phyloP scores from a whole-genome alignment of 441 rosid species.

The Isatis lusitanica region DNA sequence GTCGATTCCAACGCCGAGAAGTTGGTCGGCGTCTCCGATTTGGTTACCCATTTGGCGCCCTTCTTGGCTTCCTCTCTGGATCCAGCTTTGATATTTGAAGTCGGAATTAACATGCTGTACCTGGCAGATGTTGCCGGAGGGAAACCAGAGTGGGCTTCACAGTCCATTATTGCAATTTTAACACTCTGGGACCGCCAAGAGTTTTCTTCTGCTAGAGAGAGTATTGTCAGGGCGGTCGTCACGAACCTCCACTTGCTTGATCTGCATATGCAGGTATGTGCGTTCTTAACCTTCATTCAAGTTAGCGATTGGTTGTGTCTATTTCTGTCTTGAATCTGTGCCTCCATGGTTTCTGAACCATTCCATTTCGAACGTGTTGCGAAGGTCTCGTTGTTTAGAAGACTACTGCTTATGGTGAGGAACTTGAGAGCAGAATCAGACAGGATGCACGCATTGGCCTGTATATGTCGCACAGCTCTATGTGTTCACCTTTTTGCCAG shows the following conservation, averaged over 20 bases:
- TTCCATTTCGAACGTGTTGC: constrained; percentile 27
- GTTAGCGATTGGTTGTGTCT: not conserved
- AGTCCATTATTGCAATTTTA: constrained; percentile 87
- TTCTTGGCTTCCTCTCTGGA: constrained; percentile 90
- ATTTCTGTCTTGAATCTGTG: not conserved
- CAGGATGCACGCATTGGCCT: constrained; percentile 98
- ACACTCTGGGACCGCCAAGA: constrained; percentile 99
- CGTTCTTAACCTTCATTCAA: not conserved
- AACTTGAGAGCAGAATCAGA: constrained; percentile 98
- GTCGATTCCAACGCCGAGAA: constrained; percentile 84
- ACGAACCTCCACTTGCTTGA: constrained; percentile 93
- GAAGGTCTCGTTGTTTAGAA: constrained; percentile 94
- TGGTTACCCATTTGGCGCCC: constrained; percentile 88
- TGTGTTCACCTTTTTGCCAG: constrained; percentile 98
- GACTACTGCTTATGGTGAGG: constrained; percentile 96
- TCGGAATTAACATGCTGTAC: constrained; percentile 91
- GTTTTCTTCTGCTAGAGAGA: constrained; percentile 97
- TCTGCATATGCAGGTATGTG: constrained; percentile 91
- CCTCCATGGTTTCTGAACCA: constrained; percentile 17
- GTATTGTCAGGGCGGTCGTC: constrained; percentile 95
- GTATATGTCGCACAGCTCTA: constrained; percentile 96
- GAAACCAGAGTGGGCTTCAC: constrained; percentile 99
- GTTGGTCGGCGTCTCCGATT: constrained; percentile 84
- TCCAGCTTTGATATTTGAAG: constrained; percentile 92
- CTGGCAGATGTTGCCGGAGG: constrained; percentile 99